phyloP scores from a whole-genome alignment of 2,329 filamentous ascomycete species.

The Diaporthe australafricana region DNA sequence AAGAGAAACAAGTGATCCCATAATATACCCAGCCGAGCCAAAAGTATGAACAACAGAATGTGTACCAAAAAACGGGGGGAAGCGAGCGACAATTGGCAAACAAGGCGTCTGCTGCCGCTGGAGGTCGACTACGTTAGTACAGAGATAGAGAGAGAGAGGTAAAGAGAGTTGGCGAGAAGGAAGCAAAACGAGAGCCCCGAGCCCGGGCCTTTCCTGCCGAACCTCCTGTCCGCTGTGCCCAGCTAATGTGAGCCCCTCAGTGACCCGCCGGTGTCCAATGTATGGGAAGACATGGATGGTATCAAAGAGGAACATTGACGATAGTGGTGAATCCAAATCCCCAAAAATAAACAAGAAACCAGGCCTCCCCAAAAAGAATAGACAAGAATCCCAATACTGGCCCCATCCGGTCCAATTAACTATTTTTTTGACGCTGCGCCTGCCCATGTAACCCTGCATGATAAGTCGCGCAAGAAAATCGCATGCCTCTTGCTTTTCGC shows the following conservation, averaged over 20 bases:
- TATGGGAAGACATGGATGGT: conserved; percentile 13
- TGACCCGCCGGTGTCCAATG: conserved; percentile 7
- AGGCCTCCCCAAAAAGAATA: conserved; percentile 3
- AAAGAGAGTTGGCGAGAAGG: not conserved
- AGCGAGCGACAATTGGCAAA: conserved; percentile 8
- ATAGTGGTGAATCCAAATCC: conserved; percentile 17
- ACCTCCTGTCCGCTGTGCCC: not conserved
- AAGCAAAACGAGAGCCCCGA: not conserved
- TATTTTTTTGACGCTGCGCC: conserved; percentile 25
- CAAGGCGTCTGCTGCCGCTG: not conserved
- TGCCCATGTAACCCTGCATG: conserved; percentile 7
- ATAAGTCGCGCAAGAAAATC: not conserved
- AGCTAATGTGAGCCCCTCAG: not conserved
- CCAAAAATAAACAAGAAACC: not conserved
- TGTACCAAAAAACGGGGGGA: not conserved
- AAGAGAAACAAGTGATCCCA: not conserved
- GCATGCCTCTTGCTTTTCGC: not conserved
- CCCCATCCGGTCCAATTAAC: not conserved
- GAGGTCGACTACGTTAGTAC: conserved; percentile 10
- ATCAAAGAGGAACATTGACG: conserved; percentile 19
- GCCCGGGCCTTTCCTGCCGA: conserved; percentile 3
- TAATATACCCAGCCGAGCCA: conserved; percentile 27
- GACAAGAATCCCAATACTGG: conserved; percentile 21
- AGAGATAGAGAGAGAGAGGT: conserved; percentile 3
- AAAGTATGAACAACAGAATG: conserved; percentile 25